Base-by-base conservation (phyloP, 768 basidiomycete genomes). In the Cystobasidium tubakii region DNA sequence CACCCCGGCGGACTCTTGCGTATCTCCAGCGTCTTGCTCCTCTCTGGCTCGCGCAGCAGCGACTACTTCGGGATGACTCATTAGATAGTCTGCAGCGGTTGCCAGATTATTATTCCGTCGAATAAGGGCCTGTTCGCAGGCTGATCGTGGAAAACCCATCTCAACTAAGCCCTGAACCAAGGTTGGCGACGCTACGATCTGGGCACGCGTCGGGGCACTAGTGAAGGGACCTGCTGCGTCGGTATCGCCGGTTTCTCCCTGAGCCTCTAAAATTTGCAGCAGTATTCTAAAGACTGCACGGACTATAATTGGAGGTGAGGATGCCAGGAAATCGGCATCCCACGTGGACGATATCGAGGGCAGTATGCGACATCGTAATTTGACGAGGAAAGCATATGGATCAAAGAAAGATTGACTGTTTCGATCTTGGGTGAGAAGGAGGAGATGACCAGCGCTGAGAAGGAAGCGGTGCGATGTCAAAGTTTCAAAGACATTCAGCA, bases 91-190 rank as follows among this genome's bases (percentile, higher is more conserved):
- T 0, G 95, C 89, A 2, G 96, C 96, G 3, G 89, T 87, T 54
- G 85, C 88, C 78, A 96, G 84, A 78, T 96, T 93, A 81, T 98
- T 98, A 75, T 89, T 87, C 2, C 89, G 88, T 13, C 94, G 90
- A 23, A 85, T 81, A 44, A 99, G 83, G 2, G 95, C 95, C 66
- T 88, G 86, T 79, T 90, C 90, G 1, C 88, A 91, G 15, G 91
- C 90, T 50, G 87, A 85, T n/a, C 92, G 87, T 42, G 89, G 87
- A 84, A 98, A 99, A 57, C 96, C 96, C 96, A 99, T 98, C 78
- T 98, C 96, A 12, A 87, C 88, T 69, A 98, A 84, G 78, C 92
- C 89, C 64, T 86, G 86, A 66, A 97, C 87, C 42, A 89, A 86
- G 57, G 84, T 85, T 80, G 93, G 91, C 79, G 92, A 90, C 0